phyloP scores from a whole-genome alignment of 805 yeast genomes.

The Starmerella tilneyi region DNA sequence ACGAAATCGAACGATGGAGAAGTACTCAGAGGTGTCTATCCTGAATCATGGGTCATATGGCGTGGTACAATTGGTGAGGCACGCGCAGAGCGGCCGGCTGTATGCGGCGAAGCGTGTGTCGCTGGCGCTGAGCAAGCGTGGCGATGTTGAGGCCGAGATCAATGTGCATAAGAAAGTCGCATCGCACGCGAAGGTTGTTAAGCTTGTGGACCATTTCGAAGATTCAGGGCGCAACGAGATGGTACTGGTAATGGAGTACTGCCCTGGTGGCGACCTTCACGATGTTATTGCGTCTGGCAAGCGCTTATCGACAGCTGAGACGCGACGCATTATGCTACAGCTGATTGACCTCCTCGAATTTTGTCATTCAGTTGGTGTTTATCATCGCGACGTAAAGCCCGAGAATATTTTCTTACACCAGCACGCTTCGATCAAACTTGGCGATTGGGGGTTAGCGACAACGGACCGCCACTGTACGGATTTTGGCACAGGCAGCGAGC shows the following conservation, averaged over 20 bases:
- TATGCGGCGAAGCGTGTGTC: conserved; percentile 77
- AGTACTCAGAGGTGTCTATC: conserved; percentile 47
- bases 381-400: conserved; percentile 94
- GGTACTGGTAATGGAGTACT: conserved; percentile 78
- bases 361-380: conserved; percentile 88
- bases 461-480: conserved; percentile 49
- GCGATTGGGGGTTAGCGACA: conserved; percentile 87
- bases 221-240: conserved; percentile 32
- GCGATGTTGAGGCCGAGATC: conserved; percentile 31
- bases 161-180: conserved; percentile 65
- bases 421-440: conserved; percentile 50
- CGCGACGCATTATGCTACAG: conserved; percentile 58
- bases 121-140: conserved; percentile 14
- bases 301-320: conserved; percentile 29
- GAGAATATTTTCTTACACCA: conserved; percentile 70
- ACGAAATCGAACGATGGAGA: conserved; percentile 11
- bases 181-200: conserved; percentile 64
- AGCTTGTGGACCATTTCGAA: conserved; percentile 63
- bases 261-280: conserved; percentile 76
- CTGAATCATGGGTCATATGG: conserved; percentile 93
- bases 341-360: conserved; percentile 71
- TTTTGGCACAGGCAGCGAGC: conserved; percentile 79
- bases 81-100: conserved; percentile 40
- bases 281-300: conserved; percentile 54
- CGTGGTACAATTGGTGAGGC: conserved; percentile 76